Base-by-base conservation (phyloP, 2,329 filamentous ascomycete genomes). In the Colletotrichum sp. region DNA sequence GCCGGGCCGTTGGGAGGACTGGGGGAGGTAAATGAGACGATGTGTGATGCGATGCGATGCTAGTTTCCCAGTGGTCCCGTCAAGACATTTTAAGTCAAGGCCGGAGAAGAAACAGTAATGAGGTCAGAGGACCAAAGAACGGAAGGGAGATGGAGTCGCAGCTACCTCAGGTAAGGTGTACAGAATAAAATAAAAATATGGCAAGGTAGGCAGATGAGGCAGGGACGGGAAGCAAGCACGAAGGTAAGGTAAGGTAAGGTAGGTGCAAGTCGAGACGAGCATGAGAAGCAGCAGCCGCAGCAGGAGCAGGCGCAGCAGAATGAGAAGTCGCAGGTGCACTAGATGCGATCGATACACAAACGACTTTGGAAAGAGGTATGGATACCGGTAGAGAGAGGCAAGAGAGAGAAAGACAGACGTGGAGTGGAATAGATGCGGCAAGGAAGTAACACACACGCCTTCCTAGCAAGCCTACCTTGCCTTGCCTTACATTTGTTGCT, bases 61-160 rank as follows among this genome's bases (percentile, higher is more conserved):
- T 27, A 61, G 22, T 36, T 72, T 32, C 39, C 39, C 39, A 44
- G 39, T 19, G 9, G 39, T 60, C 39, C 64, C 59, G 64, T 75
- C 70, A 57, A 73, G 64, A 75, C 73, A 73, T 67, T 67, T 75
- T 75, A 72, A 75, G 70, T 73, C 73, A 75, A 67, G 64, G 55
- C 39, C 69, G 44, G 69, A 75, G 34, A 75, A 75, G 69, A 75
- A 75, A 73, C 70, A 28, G 28, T 48, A 44, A 22, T 34, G 44
- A 64, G 70, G 44, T 60, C 55, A 65, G 55, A 48, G 34, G 59
- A 52, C 48, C 65, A 65, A 75, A 73, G 70, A 72, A 75, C 71
- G 73, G 64, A 75, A 75, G 73, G 73, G 73, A 73, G 73, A 68
- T 75, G 65, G 44, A 22, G 73, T 73, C 48, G 63, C 60, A 68